Base-by-base conservation (phyloP, 768 basidiomycete genomes). In the Leccinum incarnatum region DNA sequence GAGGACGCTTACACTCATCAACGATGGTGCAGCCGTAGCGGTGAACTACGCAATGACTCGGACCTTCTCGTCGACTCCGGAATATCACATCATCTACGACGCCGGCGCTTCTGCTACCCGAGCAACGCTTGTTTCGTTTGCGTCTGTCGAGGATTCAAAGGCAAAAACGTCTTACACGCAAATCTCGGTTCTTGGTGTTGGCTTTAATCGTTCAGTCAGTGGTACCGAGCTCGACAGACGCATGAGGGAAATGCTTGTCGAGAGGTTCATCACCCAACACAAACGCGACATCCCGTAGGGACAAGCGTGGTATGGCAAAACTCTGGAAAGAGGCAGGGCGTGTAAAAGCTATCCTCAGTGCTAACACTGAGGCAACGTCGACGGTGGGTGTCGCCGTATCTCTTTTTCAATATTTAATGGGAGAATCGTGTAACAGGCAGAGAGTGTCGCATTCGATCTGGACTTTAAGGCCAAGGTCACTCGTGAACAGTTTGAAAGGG, bases 11-110 rank as follows among this genome's bases (percentile, higher is more conserved):
- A 87, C 91, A 0, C 79, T 98, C 58, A 83, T 99, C 54, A 90
- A 95, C 65, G 97, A 99, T 65, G 96, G 96, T 27, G 86, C 92
- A 0, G 93, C 95, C 2, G 89, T 95, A n/a, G 97, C 94, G 14
- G 82, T 98, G 65, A 99, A 99, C 77, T 99, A 92, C 69, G 97
- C 97, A 46, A 97, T 98, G 94, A 94, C 95, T 2, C 85, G 96
- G 51, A 80, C 85, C 2, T 98, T 98, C 78, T 62, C 73, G 3
- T 77, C 88, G 0, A 76, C 76, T 2, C 85, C 86, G 0, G 89
- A 95, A 68, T 84, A 88, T 71, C 95, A 98, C 70, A 74, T 99
- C 64, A 87, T 99, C 59, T 99, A 91, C 74, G 97, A 98, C 66
- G 92, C 94, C 1, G 97, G 97, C 46, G 92, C 96, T 5, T 88